phyloP scores from a whole-genome alignment of 2,329 filamentous ascomycete species.

The Sclerotinia glacialis region DNA sequence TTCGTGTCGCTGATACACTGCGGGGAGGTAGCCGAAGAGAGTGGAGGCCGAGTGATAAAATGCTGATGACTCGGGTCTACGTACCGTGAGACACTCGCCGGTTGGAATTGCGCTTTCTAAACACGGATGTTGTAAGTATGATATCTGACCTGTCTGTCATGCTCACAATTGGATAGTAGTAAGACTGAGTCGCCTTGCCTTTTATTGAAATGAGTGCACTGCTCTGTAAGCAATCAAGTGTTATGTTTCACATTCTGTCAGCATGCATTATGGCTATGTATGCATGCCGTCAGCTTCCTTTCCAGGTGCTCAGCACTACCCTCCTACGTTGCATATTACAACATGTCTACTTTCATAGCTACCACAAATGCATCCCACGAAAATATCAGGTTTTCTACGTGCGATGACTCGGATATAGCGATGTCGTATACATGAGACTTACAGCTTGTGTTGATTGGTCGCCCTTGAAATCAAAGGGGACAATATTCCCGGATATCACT shows the following conservation, averaged over 20 bases:
- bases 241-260: background rate
- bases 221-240: constrained; percentile 1
- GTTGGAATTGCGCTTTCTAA: background rate
- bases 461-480: background rate
- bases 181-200: background rate
- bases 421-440: too few relatives aligned
- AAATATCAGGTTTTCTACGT: background rate
- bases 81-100: background rate
- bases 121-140: too few relatives aligned
- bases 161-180: background rate
- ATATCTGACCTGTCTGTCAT: background rate
- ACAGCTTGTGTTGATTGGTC: background rate
- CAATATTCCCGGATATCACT: background rate
- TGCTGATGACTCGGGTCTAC: constrained; percentile 7
- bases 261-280: background rate
- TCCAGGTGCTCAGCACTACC: background rate
- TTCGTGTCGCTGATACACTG: background rate
- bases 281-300: background rate
- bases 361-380: background rate
- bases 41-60: background rate
- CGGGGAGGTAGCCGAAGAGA: background rate
- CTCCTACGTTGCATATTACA: background rate
- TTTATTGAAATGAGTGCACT: background rate
- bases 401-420: background rate
- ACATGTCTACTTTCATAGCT: background rate